Evolutionary conservation across 2,329 filamentous ascomycete genomes (phyloP), one percentile per base, ranked within the genome.

Genomic region (Nigrospora osmanthi): DNA sequence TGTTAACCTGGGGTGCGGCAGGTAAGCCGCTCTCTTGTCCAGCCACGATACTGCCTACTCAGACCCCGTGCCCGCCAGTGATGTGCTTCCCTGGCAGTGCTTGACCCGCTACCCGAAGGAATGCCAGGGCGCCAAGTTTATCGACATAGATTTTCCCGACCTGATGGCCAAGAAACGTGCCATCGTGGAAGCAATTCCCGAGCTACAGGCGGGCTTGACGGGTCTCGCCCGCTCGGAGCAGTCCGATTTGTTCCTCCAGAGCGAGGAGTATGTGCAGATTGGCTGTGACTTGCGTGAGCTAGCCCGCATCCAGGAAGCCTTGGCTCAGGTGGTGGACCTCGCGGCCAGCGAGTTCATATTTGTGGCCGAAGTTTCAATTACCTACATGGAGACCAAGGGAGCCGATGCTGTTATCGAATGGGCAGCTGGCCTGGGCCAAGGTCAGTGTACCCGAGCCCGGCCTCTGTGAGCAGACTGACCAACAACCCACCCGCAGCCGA

Each of bases 1-100:
- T 11, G 72, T 95, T 39, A 95, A 95, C 58, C 67, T 95, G 33
- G 89, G 90, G 19, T 94, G 88, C 70, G 90, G 90, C 63, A 94
- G 88, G 89, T 91, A 67, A 79, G 85, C 75, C 30, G 31, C 42
- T 31, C 28, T 44, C 44, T 32, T n/a, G 17, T 36, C 35, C 6
- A 11, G 35, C 2, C 17, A n/a, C 17, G 4, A 10, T 36, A 13
- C 14, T 36, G 14, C 35, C 17, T 10, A n/a, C n/a, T 36, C 7
- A 36, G 17, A 17, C 14, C 5, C 17, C 35, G 23, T 28, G 23
- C 15, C 42, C 45, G 11, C 48, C 43, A 95, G 89, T 62, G 89
- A 96, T 66, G 86, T 90, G 40, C 69, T 95, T 19, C 87, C 89
- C 1, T 95, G 90, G 73, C 85, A 91, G 60, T 87, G 85, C 52